Evolutionary conservation across 495 filamentous ascomycete genomes (phyloP).

Genomic region (Polyplosphaeria fusca): DNA sequence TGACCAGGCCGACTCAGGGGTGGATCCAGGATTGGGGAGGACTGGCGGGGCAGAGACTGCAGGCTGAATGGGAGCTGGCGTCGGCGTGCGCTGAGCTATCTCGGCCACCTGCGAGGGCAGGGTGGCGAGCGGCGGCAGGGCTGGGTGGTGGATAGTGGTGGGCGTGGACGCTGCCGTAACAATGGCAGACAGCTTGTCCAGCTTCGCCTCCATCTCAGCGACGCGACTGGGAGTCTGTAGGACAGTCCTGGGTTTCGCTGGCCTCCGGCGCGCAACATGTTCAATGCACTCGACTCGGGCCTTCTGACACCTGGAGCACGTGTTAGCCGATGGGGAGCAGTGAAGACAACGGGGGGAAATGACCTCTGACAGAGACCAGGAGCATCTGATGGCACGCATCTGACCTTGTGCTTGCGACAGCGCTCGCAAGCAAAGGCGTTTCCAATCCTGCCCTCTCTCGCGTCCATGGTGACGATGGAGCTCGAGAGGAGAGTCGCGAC

Average conservation of each 20-base stretch:
- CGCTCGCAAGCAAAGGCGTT: constrained; percentile 31
- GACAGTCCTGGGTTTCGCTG: constrained; percentile 16
- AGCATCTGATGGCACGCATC: constrained; percentile 25
- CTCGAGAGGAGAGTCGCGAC: not conserved
- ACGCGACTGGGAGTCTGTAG: constrained; percentile 14
- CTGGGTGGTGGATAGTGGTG: constrained; percentile 7
- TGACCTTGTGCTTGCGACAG: constrained; percentile 26
- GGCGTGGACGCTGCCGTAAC: constrained; percentile 18
- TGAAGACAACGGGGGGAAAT: not conserved
- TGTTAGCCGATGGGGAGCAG: constrained; percentile 19
- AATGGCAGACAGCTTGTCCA: constrained; percentile 23
- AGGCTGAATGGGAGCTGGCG: constrained; percentile 7
- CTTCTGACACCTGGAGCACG: constrained; percentile 29
- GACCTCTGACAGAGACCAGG: constrained; percentile 25
- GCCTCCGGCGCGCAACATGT: constrained; percentile 25
- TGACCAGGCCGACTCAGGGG: constrained; percentile 18
- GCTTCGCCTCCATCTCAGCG: constrained; percentile 14
- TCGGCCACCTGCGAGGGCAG: constrained; percentile 12
- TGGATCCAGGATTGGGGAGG: constrained; percentile 21
- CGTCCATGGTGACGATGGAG: constrained; percentile 22
- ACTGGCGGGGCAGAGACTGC: not conserved
- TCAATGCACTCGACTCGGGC: constrained; percentile 28
- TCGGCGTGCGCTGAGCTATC: constrained; percentile 8
- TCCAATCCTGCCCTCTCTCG: constrained; percentile 26
- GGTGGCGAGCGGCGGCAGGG: constrained; percentile 1